phyloP scores from a whole-genome alignment of 176 grass and related monocot genomes.

The Oryza meridionalis region DNA sequence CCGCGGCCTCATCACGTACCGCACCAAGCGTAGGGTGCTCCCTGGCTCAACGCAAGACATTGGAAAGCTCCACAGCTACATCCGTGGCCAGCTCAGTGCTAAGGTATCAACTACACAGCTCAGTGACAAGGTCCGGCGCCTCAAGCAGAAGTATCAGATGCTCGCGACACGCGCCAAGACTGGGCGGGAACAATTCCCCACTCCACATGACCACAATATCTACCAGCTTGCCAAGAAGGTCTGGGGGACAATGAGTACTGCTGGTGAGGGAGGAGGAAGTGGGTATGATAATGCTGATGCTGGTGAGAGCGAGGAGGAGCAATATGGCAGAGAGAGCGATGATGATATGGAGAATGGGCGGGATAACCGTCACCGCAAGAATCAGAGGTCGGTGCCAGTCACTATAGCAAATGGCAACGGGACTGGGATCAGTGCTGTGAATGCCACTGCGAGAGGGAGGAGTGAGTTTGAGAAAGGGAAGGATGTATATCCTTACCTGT shows the following conservation, averaged over 20 bases:
- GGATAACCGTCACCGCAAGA: conserved; percentile 46
- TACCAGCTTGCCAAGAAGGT: conserved; percentile 64
- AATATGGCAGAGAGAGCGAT: conserved; percentile 31
- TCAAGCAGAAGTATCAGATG: conserved; percentile 61
- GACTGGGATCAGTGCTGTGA: background rate
- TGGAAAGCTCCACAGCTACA: conserved; percentile 39
- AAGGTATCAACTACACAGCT: conserved; percentile 58
- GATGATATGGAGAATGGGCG: conserved; percentile 33
- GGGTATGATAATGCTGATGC: conserved; percentile 33
- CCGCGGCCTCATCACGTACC: conserved; percentile 54
- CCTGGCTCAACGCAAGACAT: conserved; percentile 52
- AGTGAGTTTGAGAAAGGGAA: conserved; percentile 49
- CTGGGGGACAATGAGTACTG: conserved; percentile 38
- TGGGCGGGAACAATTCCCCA: conserved; percentile 37
- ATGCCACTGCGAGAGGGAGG: conserved; percentile 27
- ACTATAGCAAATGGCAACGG: conserved; percentile 38
- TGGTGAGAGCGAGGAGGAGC: conserved; percentile 49
- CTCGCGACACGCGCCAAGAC: conserved; percentile 43
- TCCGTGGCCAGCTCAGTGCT: conserved; percentile 49
- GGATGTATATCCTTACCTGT: conserved; percentile 54
- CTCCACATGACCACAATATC: conserved; percentile 48
- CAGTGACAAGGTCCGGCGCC: conserved; percentile 60
- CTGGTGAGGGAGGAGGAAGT: conserved; percentile 13
- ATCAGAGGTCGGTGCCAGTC: conserved; percentile 29
- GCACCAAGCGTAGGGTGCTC: conserved; percentile 45